A percentile compares a stretch with the other conserved stretches of the same genome.
Conservation (phyloP, 2,329 filamentous ascomycete species). For the Chaetomiaceae sp. region DNA sequence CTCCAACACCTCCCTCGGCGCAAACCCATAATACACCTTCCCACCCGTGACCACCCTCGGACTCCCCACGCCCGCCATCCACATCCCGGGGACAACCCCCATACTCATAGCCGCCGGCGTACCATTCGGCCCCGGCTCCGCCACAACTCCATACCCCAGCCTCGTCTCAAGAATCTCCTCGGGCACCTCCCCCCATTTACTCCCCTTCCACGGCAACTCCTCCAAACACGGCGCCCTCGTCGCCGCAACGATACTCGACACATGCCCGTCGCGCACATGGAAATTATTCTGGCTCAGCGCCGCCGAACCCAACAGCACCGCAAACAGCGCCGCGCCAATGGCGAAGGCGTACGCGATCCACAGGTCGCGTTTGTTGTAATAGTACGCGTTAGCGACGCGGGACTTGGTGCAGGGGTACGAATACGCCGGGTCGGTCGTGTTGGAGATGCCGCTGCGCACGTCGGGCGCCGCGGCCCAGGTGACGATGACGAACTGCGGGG, state of each 20-base stretch:
- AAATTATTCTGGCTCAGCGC: slow-evolving; percentile 35
- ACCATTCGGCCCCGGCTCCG: slow-evolving; percentile 8
- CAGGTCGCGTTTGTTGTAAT: slow-evolving; percentile 33
- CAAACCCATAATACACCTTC: slow-evolving; percentile 28
- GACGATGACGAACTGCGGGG: slow-evolving; percentile 35
- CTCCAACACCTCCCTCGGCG: slow-evolving; percentile 23
- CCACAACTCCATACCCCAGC: slow-evolving; percentile 28
- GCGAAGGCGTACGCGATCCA: slow-evolving; percentile 32
- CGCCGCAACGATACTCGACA: slow-evolving; percentile 40
- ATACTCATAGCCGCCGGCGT: slow-evolving; percentile 3
- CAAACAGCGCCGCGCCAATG: slow-evolving; percentile 22
- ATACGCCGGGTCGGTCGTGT: slow-evolving; percentile 8
- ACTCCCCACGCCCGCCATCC: neutral
- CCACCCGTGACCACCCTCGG: neutral
- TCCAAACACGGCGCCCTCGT: slow-evolving; percentile 39
- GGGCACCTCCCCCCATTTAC: slow-evolving; percentile 25
- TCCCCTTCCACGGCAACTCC: slow-evolving; percentile 28
- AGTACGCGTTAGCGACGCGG: slow-evolving; percentile 33
- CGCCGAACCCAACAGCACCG: slow-evolving; percentile 33
- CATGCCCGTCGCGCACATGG: slow-evolving; percentile 35
- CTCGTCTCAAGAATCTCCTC: slow-evolving; percentile 21
- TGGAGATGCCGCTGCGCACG: slow-evolving; percentile 26
- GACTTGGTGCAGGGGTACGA: slow-evolving; percentile 32
- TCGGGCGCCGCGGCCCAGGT: slow-evolving; percentile 33
- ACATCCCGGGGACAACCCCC: slow-evolving; percentile 1